These are phyloP conservation scores for Colletotrichum caudatum DNA, from an alignment of 2,329 filamentous ascomycete genomes.

Conservation along the genomic window DNA sequence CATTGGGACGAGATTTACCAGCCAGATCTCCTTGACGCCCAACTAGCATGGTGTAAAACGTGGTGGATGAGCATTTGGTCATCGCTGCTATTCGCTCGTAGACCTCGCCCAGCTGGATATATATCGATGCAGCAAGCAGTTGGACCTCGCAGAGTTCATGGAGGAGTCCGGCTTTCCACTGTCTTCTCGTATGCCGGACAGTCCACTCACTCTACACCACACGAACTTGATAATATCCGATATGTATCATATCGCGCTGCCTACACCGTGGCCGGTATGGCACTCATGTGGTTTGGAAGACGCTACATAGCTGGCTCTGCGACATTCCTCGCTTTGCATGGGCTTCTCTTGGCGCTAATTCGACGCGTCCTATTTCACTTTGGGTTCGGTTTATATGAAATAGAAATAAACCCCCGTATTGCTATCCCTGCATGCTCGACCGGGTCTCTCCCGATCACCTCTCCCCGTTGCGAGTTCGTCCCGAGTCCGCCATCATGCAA, in stretches of 20 bases:
- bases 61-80: neutral
- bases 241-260: neutral
- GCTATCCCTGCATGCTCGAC: neutral
- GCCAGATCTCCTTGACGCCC: neutral
- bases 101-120: neutral
- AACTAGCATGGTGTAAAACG: neutral
- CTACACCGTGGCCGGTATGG: no score
- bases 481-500: conserved; percentile 1
- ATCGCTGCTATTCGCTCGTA: neutral
- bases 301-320: neutral
- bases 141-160: no score
- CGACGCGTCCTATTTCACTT: neutral
- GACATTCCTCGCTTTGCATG: neutral
- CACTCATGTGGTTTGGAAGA: neutral
- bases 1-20: neutral
- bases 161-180: neutral
- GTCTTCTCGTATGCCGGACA: neutral
- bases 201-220: neutral
- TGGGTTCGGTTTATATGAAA: no score
- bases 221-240: neutral
- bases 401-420: neutral
- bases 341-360: neutral
- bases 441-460: neutral
- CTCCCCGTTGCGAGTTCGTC: neutral
- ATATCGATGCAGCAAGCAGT: neutral